phyloP scores from a whole-genome alignment of 768 basidiomycete genomes.

The Lyophyllum shimeji region DNA sequence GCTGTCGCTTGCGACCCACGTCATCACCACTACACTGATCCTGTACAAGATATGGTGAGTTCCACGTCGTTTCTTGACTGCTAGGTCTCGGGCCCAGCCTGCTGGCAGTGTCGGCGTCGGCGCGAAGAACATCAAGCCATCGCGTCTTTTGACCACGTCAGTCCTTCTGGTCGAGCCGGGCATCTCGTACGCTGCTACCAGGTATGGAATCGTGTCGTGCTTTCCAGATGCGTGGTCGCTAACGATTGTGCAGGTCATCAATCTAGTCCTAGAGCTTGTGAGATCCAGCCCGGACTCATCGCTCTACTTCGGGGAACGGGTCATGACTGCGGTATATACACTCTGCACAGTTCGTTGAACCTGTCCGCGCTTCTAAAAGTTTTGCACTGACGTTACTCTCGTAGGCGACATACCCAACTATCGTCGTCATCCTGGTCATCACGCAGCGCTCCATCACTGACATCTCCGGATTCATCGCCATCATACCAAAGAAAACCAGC shows the following conservation, averaged over 20 bases:
- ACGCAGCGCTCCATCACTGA: conserved; percentile 12
- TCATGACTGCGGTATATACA: conserved; percentile 12
- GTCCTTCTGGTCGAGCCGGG: conserved; percentile 12
- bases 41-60: conserved; percentile 3
- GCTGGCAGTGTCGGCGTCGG: neutral
- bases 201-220: neutral
- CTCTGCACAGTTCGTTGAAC: conserved; percentile 8
- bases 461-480: conserved; percentile 8
- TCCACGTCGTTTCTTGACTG: neutral
- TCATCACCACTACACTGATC: conserved; percentile 4
- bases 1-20: conserved; percentile 11
- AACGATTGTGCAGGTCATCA: conserved; percentile 3
- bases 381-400: too few relatives aligned
- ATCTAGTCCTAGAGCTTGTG: conserved; percentile 12
- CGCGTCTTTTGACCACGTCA: neutral
- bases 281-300: conserved; percentile 6
- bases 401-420: neutral
- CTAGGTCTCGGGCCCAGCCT: neutral
- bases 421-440: neutral
- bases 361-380: too few relatives aligned
- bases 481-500: neutral
- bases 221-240: neutral
- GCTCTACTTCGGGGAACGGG: conserved; percentile 10
- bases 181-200: conserved; percentile 9
- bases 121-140: neutral